Base-by-base conservation (phyloP, 2,329 filamentous ascomycete species). In the Pyrenophora teres region DNA sequence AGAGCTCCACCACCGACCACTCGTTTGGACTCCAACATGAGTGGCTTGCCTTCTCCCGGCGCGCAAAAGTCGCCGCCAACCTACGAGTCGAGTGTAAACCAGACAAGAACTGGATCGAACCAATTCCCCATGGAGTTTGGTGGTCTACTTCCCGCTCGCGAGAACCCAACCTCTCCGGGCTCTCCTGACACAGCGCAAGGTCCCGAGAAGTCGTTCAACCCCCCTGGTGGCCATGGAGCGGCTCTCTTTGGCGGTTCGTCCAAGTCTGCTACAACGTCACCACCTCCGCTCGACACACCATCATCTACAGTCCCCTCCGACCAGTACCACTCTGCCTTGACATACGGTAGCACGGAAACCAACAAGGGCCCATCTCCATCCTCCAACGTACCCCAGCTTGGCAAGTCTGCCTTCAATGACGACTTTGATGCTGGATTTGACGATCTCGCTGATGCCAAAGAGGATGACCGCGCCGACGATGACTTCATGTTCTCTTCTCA, bases 341-440 rank as follows among this genome's bases (percentile, higher is more conserved):
- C 74, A n/a, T 70, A 71, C 23, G 67, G 71, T 10, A 71, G 67
- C 31, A 63, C 50, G 18, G 69, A 70, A 15, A 67, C 63, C 9
- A 74, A 73, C 50, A 68, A 68, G 50, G 65, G 63, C 13, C 55
- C 68, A 13, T 69, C 67, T 3, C 64, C 67, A 3, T 46, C 60
- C 16, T 42, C 50, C 30, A 71, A 72, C 46, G 68, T 69, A 19
- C 63, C 70, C 31, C 72, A 74, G 52, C 67, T 76, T 1, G 64
- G 73, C 13, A 79, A 78, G 58, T 75, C 81, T 18, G 80, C 83
- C 1, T 90, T 92, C 69, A 87, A 89, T 54, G 80, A 82, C 47
- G 89, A 92, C 43, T 84, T 92, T 54, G 89, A 91, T 42, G 84
- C 87, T 59, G 89, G 91, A 36, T 94, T 94, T 62, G 88, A 90